Evolutionary conservation across 108 stramenopile species (phyloP).

Genomic region (Aurantiochytrium sp.): DNA sequence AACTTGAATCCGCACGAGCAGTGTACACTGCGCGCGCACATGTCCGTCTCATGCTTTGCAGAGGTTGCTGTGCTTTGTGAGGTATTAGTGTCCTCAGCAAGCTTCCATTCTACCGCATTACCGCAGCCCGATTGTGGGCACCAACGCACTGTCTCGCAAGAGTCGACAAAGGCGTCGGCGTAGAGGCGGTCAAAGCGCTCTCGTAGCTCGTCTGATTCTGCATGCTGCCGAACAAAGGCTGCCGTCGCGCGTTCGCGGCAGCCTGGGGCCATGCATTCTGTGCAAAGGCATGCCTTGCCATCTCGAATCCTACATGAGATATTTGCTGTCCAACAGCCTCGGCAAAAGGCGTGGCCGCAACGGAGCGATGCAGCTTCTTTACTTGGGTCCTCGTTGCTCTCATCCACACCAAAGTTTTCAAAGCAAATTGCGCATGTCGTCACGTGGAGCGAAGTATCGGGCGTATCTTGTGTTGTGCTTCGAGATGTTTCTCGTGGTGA

Average conservation of each 20-base stretch:
- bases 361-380: conserved; percentile 36
- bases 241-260: not conserved
- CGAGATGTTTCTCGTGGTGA: not conserved
- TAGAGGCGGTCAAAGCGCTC: conserved; percentile 55
- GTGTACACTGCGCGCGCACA: conserved; percentile 2
- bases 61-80: not conserved
- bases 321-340: not conserved
- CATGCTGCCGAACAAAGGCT: not conserved
- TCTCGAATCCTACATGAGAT: not conserved
- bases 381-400: too few species aligned
- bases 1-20: conserved; percentile 66
- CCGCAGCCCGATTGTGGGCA: conserved; percentile 91
- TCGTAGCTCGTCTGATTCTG: not conserved
- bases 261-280: conserved; percentile 37
- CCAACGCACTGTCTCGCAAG: conserved; percentile 82
- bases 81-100: not conserved
- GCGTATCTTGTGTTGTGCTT: not conserved
- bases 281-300: conserved; percentile 60
- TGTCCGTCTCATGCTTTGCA: too few species aligned
- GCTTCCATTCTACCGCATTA: not conserved
- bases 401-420: not conserved
- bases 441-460: not conserved
- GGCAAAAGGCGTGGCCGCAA: not conserved
- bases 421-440: not conserved
- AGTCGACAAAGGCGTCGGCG: conserved; percentile 75